phyloP scores from a whole-genome alignment of 768 basidiomycete species.

The Mycena rosella region DNA sequence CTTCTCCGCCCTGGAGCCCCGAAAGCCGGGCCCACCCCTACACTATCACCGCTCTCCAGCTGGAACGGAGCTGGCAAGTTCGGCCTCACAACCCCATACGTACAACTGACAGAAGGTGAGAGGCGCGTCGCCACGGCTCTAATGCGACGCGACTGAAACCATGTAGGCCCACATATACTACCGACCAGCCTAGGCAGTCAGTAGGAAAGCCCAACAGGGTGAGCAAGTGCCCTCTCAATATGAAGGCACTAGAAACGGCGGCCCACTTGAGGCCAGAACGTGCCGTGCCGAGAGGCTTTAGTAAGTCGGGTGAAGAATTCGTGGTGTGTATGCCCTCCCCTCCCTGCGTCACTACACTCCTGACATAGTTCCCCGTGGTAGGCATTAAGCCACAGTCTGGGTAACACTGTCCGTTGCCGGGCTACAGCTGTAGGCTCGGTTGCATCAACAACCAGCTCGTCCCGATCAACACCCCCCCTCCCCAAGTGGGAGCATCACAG shows the following conservation, averaged over 20 bases:
- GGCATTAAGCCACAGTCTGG: conserved; percentile 14
- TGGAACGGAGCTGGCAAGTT: neutral
- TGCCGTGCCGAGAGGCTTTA: conserved; percentile 34
- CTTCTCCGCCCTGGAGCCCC: neutral
- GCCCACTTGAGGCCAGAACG: conserved; percentile 21
- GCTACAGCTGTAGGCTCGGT: conserved; percentile 7
- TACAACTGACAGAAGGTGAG: neutral
- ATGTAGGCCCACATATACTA: neutral
- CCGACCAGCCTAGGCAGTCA: neutral
- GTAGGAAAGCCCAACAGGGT: neutral
- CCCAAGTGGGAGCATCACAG: no score
- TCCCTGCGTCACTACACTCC: neutral
- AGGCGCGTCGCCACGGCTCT: neutral
- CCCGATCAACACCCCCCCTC: neutral
- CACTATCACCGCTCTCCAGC: neutral
- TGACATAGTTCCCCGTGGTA: conserved; percentile 18
- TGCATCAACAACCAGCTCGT: neutral
- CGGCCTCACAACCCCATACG: neutral
- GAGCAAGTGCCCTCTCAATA: neutral
- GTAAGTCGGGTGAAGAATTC: neutral
- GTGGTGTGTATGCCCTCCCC: neutral
- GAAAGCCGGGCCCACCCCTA: neutral
- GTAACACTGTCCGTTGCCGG: conserved; percentile 12
- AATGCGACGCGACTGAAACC: neutral
- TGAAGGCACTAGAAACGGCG: conserved; percentile 9